Percentiles rank a stretch among this genome's conserved stretches.
Evolutionary conservation across 2,329 filamentous ascomycete species (phyloP).

Genomic region (Colletotrichum orchidophilum): DNA sequence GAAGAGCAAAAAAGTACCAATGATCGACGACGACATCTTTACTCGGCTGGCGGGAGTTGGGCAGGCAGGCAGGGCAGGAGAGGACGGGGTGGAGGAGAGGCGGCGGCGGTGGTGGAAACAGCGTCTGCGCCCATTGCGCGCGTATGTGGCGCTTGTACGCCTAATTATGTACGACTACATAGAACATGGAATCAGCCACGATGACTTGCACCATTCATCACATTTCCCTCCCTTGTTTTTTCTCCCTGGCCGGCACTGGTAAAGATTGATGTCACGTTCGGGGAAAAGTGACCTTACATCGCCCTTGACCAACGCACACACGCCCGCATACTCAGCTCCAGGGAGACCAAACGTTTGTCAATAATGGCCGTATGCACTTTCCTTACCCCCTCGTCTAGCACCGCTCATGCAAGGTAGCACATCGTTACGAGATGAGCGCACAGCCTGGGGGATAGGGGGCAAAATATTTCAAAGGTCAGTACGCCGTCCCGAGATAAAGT

Average conservation of each 20-base stretch:
- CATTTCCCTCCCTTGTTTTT: neutral
- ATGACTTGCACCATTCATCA: constrained; percentile 15
- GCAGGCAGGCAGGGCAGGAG: neutral
- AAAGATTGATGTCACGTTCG: neutral
- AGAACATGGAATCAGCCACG: constrained; percentile 32
- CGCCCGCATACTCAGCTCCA: neutral
- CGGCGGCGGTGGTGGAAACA: constrained; percentile 10
- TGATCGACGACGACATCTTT: constrained; percentile 22
- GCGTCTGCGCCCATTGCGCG: constrained; percentile 17
- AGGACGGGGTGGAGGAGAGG: neutral
- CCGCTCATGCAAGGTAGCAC: no score
- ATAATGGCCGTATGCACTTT: neutral
- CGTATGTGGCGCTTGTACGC: constrained; percentile 27
- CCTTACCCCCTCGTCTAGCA: no score
- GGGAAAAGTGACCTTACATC: neutral
- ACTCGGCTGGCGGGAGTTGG: constrained; percentile 29
- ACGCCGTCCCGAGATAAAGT: no score
- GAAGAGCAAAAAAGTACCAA: constrained; percentile 13
- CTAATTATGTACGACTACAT: constrained; percentile 35
- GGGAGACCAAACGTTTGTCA: no score
- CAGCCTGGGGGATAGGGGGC: no score
- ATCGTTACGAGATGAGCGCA: no score
- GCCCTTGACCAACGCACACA: neutral
- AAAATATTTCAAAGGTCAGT: no score
- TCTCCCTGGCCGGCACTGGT: neutral